phyloP scores from a whole-genome alignment of 441 rosid genomes.

The Rhodomyrtus psidioides region DNA sequence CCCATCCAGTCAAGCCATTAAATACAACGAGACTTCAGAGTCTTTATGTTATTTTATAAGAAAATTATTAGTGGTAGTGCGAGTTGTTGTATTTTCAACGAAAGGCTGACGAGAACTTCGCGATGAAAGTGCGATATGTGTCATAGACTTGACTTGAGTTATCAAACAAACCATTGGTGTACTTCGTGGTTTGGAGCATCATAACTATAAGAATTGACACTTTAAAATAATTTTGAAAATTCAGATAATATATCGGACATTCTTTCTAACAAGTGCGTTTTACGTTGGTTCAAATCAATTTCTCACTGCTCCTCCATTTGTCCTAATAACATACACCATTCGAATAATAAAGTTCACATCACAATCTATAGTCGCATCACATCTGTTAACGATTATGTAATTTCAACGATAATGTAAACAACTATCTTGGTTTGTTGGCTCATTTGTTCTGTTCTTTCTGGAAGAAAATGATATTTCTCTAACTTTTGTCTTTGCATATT shows the following conservation, averaged over 20 bases:
- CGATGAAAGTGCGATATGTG: too few relatives aligned
- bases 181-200: too few relatives aligned
- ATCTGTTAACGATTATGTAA: too few relatives aligned
- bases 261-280: not conserved
- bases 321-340: too few relatives aligned
- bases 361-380: too few relatives aligned
- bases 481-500: fast-evolving
- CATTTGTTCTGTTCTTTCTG: not conserved
- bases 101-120: not conserved
- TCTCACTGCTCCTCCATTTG: not conserved
- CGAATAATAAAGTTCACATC: too few relatives aligned
- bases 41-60: not conserved
- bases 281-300: not conserved
- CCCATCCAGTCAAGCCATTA: not conserved
- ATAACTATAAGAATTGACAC: too few relatives aligned
- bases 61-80: not conserved
- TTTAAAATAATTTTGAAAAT: too few relatives aligned
- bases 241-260: not conserved
- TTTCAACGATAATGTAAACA: too few relatives aligned
- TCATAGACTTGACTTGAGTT: too few relatives aligned
- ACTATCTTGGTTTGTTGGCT: too few relatives aligned
- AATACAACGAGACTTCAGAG: not conserved
- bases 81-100: not conserved
- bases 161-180: too few relatives aligned
- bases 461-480: not conserved